phyloP scores from a whole-genome alignment of 768 basidiomycete genomes.

The Auriscalpium vulgare region DNA sequence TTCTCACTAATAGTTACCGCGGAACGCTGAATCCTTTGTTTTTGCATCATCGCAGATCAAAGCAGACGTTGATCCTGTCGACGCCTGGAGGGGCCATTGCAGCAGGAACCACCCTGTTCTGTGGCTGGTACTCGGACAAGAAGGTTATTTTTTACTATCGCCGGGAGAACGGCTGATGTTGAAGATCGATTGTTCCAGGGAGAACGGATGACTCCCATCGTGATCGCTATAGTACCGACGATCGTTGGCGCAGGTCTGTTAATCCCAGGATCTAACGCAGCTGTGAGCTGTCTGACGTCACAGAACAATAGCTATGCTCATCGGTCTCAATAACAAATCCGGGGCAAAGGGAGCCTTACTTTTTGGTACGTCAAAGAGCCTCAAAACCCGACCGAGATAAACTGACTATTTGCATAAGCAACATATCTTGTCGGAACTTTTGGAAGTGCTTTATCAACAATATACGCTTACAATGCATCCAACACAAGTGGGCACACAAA shows the following conservation, averaged over 20 bases:
- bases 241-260: conserved; percentile 45
- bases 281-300: no score
- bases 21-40: no score
- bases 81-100: conserved; percentile 49
- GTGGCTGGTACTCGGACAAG: conserved; percentile 60
- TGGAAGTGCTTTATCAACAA: conserved; percentile 47
- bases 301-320: conserved; percentile 33
- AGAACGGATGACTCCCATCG: conserved; percentile 54
- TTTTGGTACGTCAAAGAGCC: conserved; percentile 34
- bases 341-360: conserved; percentile 43
- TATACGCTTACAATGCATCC: conserved; percentile 59
- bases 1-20: conserved; percentile 11
- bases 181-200: conserved; percentile 23
- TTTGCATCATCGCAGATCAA: conserved; percentile 31
- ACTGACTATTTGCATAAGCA: conserved; percentile 22
- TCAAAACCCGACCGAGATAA: neutral
- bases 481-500: conserved; percentile 62
- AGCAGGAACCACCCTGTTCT: conserved; percentile 38
- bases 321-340: conserved; percentile 40
- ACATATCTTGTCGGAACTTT: conserved; percentile 47
- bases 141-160: conserved; percentile 30
- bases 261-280: neutral
- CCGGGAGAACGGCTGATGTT: neutral
- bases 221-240: conserved; percentile 49
- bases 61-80: conserved; percentile 50